Evolutionary conservation across 1,284 basidiomycete species (phyloP).

Genomic region (Xerocomus amazonicus): DNA sequence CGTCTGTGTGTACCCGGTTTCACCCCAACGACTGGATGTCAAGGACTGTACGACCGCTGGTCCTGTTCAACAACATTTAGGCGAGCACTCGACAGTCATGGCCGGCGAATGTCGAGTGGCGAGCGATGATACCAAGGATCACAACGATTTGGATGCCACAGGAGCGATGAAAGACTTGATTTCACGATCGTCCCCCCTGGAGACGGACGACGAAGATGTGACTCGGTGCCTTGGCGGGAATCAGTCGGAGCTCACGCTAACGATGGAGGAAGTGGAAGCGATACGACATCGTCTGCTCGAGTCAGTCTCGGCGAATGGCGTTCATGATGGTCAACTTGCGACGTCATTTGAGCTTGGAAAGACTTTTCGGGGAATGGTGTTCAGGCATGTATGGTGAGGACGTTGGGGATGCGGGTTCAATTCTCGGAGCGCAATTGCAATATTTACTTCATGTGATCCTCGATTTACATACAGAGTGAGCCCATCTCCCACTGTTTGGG

Average conservation of each 20-base stretch:
- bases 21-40: constrained; percentile 11
- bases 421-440: background rate
- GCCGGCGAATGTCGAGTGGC: background rate
- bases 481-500: no score
- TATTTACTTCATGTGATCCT: no score
- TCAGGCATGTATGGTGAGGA: constrained; percentile 24
- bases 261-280: constrained; percentile 15
- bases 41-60: background rate
- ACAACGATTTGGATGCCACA: background rate
- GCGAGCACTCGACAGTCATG: background rate
- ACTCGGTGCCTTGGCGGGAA: background rate
- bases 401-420: background rate
- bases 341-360: constrained; percentile 23
- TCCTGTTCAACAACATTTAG: background rate
- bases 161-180: constrained; percentile 1
- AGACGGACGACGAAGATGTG: background rate
- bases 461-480: no score
- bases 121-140: background rate
- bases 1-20: constrained; percentile 23
- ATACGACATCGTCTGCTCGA: constrained; percentile 18
- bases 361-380: constrained; percentile 20
- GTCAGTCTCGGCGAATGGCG: constrained; percentile 1
- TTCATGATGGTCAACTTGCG: constrained; percentile 10
- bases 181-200: background rate
- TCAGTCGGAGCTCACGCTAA: constrained; percentile 17